A percentile compares a stretch with the other conserved stretches of the same genome.
Conservation (phyloP, 257 asterid genomes). For the Ligustrum vulgare region DNA sequence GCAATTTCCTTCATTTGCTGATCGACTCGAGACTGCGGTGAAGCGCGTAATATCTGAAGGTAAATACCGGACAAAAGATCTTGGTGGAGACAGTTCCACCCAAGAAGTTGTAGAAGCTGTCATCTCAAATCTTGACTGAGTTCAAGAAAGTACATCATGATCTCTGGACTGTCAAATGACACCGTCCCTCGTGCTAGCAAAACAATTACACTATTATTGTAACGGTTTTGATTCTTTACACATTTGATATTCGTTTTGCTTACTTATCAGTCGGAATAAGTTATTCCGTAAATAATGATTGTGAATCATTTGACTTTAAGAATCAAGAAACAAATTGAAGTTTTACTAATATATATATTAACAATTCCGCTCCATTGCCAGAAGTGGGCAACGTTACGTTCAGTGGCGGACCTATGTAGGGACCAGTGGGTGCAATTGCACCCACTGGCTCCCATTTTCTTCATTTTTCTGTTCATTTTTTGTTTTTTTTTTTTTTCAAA, state of each 20-base stretch:
- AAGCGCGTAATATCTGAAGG: slow-evolving; percentile 72
- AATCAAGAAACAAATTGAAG: slow-evolving; percentile 10
- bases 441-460: too few species aligned
- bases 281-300: slow-evolving; percentile 28
- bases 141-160: background rate
- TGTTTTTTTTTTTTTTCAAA: too few species aligned
- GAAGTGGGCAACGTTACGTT: too few species aligned
- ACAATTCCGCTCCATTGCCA: too few species aligned
- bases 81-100: slow-evolving; percentile 81
- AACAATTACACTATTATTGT: slow-evolving; percentile 22
- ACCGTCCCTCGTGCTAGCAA: slow-evolving; percentile 16
- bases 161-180: slow-evolving; percentile 12
- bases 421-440: too few species aligned
- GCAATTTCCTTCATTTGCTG: slow-evolving; percentile 96
- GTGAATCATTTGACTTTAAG: slow-evolving; percentile 22
- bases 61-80: slow-evolving; percentile 74
- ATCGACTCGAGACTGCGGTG: slow-evolving; percentile 86
- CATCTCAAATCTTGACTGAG: slow-evolving; percentile 62
- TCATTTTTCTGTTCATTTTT: too few species aligned
- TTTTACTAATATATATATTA: background rate
- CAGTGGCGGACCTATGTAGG: too few species aligned
- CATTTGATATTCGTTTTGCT: slow-evolving; percentile 33
- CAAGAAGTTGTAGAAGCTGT: slow-evolving; percentile 92
- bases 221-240: slow-evolving; percentile 35
- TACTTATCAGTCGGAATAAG: slow-evolving; percentile 8